phyloP scores from a whole-genome alignment of 2,329 filamentous ascomycete genomes.

The Hypoxylon sp. region DNA sequence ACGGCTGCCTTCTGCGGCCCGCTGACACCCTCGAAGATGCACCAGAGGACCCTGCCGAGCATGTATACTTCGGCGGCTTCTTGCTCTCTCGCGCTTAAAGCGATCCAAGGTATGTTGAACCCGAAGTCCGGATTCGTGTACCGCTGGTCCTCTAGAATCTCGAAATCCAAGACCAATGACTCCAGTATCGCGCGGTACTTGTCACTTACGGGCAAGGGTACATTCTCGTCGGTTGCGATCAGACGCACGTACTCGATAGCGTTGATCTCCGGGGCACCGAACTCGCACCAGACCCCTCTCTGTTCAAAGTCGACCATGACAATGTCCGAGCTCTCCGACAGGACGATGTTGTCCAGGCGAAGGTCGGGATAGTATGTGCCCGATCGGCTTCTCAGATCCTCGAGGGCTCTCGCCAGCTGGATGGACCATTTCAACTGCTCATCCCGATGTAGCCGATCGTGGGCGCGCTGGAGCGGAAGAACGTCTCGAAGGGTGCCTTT shows the following conservation, averaged over 20 bases:
- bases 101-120: slow-evolving; percentile 69
- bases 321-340: slow-evolving; percentile 60
- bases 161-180: slow-evolving; percentile 61
- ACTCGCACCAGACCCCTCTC: slow-evolving; percentile 72
- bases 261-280: slow-evolving; percentile 70
- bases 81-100: slow-evolving; percentile 62
- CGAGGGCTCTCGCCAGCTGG: slow-evolving; percentile 64
- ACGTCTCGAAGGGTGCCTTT: slow-evolving; percentile 67
- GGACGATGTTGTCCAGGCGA: slow-evolving; percentile 69
- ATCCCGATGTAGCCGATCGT: slow-evolving; percentile 55
- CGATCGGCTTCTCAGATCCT: slow-evolving; percentile 61
- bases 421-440: slow-evolving; percentile 66
- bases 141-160: slow-evolving; percentile 55
- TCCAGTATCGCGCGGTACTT: slow-evolving; percentile 58
- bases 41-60: slow-evolving; percentile 71
- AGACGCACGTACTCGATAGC: slow-evolving; percentile 68
- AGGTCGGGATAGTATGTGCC: slow-evolving; percentile 68
- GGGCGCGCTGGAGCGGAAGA: slow-evolving; percentile 63
- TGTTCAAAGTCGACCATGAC: slow-evolving; percentile 73
- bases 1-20: slow-evolving; percentile 67
- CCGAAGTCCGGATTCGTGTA: slow-evolving; percentile 62
- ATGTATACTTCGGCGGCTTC: slow-evolving; percentile 72
- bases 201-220: slow-evolving; percentile 54
- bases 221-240: slow-evolving; percentile 62
- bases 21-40: slow-evolving; percentile 70